phyloP scores from a whole-genome alignment of 768 basidiomycete species.

The Clitopilus hobsonii region DNA sequence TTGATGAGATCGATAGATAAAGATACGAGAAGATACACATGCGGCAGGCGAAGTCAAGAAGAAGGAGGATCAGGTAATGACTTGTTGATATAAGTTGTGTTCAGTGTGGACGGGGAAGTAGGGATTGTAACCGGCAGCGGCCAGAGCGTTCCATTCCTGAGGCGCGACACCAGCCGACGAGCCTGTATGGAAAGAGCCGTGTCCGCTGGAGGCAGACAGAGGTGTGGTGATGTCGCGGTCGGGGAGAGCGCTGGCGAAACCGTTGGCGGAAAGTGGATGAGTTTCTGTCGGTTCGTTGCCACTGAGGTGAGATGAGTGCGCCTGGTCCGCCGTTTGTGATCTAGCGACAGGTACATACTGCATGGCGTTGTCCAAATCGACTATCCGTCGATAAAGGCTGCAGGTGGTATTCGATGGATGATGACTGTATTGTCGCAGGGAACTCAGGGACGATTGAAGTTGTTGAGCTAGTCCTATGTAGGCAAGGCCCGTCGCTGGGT shows the following conservation, averaged over 20 bases:
- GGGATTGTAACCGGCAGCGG: constrained; percentile 54
- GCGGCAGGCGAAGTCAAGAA: neutral
- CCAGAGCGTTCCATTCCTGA: constrained; percentile 59
- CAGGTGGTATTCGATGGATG: constrained; percentile 53
- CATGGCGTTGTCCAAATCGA: constrained; percentile 57
- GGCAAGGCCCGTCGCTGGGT: constrained; percentile 52
- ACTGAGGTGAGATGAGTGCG: constrained; percentile 22
- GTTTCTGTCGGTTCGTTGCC: constrained; percentile 39
- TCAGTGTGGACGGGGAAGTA: constrained; percentile 61
- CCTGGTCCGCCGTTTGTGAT: neutral
- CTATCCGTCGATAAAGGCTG: constrained; percentile 51
- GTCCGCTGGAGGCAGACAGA: constrained; percentile 45
- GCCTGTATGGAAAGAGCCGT: constrained; percentile 38
- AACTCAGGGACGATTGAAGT: constrained; percentile 49
- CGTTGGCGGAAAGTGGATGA: neutral
- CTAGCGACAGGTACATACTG: constrained; percentile 46
- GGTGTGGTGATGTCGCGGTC: constrained; percentile 62
- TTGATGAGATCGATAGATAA: constrained; percentile 7
- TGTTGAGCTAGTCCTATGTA: constrained; percentile 62
- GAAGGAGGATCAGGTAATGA: constrained; percentile 40
- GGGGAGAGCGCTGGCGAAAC: constrained; percentile 46
- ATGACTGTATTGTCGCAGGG: constrained; percentile 58
- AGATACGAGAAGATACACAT: neutral
- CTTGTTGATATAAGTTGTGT: constrained; percentile 51
- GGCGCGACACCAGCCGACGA: constrained; percentile 46